Percentiles rank a stretch among this genome's conserved stretches.
Conservation (phyloP, 495 filamentous ascomycete genomes). For the Halenospora varia region DNA sequence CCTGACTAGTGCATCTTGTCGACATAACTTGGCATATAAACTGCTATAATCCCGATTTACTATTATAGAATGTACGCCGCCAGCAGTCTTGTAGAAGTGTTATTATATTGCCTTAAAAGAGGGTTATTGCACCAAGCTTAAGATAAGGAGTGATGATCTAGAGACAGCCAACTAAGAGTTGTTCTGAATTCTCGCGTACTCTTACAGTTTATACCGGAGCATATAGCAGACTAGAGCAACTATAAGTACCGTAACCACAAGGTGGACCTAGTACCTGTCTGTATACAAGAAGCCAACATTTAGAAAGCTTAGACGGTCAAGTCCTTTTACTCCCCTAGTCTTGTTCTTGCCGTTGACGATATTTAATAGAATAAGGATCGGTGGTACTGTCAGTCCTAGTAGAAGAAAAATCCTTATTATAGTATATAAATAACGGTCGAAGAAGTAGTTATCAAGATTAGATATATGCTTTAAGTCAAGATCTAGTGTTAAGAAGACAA, state of each 20-base stretch:
- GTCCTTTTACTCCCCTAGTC: constrained; percentile 40
- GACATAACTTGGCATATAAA: constrained; percentile 8
- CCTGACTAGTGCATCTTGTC: constrained; percentile 10
- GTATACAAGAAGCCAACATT: constrained; percentile 56
- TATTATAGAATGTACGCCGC: constrained; percentile 1
- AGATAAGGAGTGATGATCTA: constrained; percentile 39
- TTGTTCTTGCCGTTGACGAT: constrained; percentile 48
- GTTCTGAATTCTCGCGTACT: constrained; percentile 63
- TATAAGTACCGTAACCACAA: constrained; percentile 58
- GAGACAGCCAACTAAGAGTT: constrained; percentile 49
- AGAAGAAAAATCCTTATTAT: constrained; percentile 73
- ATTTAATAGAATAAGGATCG: constrained; percentile 67
- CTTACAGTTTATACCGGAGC: constrained; percentile 62
- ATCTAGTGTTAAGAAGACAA: constrained; percentile 50
- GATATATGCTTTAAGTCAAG: constrained; percentile 7
- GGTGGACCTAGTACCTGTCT: constrained; percentile 67
- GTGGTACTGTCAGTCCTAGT: constrained; percentile 58
- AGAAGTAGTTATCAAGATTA: constrained; percentile 67
- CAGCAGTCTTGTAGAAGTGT: constrained; percentile 6
- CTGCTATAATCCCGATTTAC: constrained; percentile 13
- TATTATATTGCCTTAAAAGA: constrained; percentile 4
- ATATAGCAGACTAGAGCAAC: constrained; percentile 62
- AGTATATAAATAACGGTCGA: constrained; percentile 72
- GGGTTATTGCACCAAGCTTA: constrained; percentile 2
- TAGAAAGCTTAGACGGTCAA: constrained; percentile 64